Evolutionary conservation across 192 early-diverging fungal species (phyloP).

Genomic region (Allomyces macrogynus): DNA sequence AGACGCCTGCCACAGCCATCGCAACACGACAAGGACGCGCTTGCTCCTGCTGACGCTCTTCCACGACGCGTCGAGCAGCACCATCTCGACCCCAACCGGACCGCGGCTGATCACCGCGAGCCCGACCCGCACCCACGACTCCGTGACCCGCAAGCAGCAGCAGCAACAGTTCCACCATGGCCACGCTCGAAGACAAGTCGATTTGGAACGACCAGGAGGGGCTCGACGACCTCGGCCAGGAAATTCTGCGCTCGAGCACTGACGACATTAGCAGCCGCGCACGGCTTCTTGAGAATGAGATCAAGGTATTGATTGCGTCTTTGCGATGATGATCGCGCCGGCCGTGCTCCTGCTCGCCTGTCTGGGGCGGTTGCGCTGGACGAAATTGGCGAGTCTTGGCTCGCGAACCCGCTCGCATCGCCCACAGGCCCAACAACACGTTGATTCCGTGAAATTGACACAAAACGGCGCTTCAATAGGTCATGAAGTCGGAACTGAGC

Average conservation of each 20-base stretch:
- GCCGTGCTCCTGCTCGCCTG: neutral
- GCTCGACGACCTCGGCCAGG: conserved; percentile 60
- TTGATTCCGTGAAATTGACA: neutral
- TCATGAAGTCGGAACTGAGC: conserved; percentile 75
- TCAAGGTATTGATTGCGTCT: conserved; percentile 38
- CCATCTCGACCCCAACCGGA: too few relatives aligned
- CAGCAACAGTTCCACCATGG: conserved; percentile 18
- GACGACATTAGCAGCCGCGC: conserved; percentile 85
- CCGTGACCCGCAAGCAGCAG: too few relatives aligned
- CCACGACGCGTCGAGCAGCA: neutral
- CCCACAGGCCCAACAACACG: neutral
- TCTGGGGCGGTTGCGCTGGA: neutral
- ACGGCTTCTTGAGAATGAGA: conserved; percentile 87
- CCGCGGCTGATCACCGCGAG: too few relatives aligned
- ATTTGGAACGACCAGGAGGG: conserved; percentile 29
- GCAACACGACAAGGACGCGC: too few relatives aligned
- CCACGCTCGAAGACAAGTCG: conserved; percentile 51
- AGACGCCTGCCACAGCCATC: too few relatives aligned
- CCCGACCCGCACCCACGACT: too few relatives aligned
- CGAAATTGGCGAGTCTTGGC: conserved; percentile 1
- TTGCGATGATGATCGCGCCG: too few relatives aligned
- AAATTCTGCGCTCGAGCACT: conserved; percentile 68
- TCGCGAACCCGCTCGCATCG: neutral
- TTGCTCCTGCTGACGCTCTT: too few relatives aligned
- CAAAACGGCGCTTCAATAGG: conserved; percentile 14